Base-by-base conservation (phyloP, 2,329 filamentous ascomycete species). In the Aspergillus terreus region DNA sequence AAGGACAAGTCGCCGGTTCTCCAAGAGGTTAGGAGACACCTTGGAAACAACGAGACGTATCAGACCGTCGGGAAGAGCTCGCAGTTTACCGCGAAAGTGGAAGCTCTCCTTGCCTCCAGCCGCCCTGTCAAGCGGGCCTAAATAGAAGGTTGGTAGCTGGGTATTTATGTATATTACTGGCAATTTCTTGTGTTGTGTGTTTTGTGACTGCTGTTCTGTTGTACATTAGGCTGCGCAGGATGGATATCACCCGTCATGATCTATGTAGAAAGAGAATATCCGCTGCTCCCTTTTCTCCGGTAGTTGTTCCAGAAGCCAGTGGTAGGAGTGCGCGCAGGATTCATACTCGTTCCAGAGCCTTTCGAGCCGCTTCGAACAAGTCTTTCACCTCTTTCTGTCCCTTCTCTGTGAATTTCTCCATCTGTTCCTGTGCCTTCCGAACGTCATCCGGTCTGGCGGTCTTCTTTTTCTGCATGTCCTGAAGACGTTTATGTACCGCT, bases 341-440 rank as follows among this genome's bases (percentile, higher is more conserved):
- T 64, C 43, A 69, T 52, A 52, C 58, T 54, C 68, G 63, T 54
- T 74, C 70, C 51, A 74, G 58, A 1, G 60, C 62, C 62, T 69
- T 74, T 57, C 60, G 72, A 23, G 70, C 72, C 7, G 57, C 63
- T 42, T 76, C 74, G 55, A 74, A 76, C 6, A 75, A 55, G 54
- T 73, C 71, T 60, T 74, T 77, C 44, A 72, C 69, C 49, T 75
- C 74, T 56, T 71, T 75, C 51, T 75, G 73, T 12, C 73, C 76
- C 60, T 72, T 76, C 44, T 74, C 72, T 17, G 71, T 68, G 42
- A 73, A 53, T 55, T 75, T 76, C 58, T 78, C 75, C 75, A 78
- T 76, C 55, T 71, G 66, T 53, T 74, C 72, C 51, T 74, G 68
- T 21, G 74, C 73, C 58, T 73, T 78, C 45, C 69, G 67, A 50